phyloP scores from a whole-genome alignment of 2,329 filamentous ascomycete genomes.

The Claviceps pazoutovae region DNA sequence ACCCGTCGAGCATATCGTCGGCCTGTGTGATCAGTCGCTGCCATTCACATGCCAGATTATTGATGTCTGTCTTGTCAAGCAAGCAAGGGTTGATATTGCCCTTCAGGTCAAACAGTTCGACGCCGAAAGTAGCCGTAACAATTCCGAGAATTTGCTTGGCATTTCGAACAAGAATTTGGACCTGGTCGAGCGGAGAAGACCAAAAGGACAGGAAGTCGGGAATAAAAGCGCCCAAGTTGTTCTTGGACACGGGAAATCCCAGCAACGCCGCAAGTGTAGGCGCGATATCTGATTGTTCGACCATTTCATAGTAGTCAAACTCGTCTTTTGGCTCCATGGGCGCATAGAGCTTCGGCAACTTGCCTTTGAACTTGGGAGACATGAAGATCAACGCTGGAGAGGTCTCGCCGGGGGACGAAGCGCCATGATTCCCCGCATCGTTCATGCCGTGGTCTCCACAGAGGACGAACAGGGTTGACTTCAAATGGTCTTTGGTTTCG shows the following conservation, averaged over 20 bases:
- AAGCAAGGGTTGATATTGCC: conserved; percentile 22
- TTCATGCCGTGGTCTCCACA: conserved; percentile 99
- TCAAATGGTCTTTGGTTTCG: conserved; percentile 52
- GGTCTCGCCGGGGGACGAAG: conserved; percentile 85
- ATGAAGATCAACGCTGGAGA: conserved; percentile 86
- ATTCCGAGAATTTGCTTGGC: conserved; percentile 68
- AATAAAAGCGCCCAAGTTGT: conserved; percentile 81
- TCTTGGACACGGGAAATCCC: conserved; percentile 76
- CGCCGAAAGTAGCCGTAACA: conserved; percentile 56
- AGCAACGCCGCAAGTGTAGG: conserved; percentile 78
- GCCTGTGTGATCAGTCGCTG: conserved; percentile 17
- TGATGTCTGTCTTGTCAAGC: conserved; percentile 25
- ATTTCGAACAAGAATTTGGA: conserved; percentile 62
- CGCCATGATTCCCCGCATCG: conserved; percentile 91
- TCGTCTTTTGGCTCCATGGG: conserved; percentile 51
- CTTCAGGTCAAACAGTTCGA: conserved; percentile 25
- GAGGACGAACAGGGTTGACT: conserved; percentile 69
- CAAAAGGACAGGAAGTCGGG: conserved; percentile 67
- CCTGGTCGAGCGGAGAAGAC: conserved; percentile 36
- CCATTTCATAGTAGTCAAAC: conserved; percentile 68
- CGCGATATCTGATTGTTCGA: conserved; percentile 92
- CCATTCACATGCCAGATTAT: conserved; percentile 59
- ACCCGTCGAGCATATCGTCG: conserved; percentile 8
- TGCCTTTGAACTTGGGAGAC: conserved; percentile 60
- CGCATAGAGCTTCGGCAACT: conserved; percentile 29